Conservation (phyloP, 352 stramenopile species). For the Thalassiosira livingstoniorum region DNA sequence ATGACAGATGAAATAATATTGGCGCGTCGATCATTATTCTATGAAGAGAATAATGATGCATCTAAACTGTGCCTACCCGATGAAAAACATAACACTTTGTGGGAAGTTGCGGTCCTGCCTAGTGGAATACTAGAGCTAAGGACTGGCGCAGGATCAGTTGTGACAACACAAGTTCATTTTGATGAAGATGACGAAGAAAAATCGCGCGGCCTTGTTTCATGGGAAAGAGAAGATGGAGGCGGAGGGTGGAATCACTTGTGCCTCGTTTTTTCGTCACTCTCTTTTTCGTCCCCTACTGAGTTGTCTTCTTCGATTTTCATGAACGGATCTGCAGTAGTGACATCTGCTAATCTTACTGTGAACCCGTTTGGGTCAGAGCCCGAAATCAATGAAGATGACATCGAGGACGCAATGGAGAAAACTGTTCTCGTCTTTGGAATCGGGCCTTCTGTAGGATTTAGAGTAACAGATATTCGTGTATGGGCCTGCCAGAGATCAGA, state of each 20-base stretch:
- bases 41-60: constrained; percentile 69
- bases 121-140: constrained; percentile 83
- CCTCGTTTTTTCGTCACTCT: constrained; percentile 70
- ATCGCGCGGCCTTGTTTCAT: constrained; percentile 64
- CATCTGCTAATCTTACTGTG: constrained; percentile 38
- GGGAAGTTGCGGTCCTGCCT: constrained; percentile 80
- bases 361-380: constrained; percentile 60
- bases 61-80: constrained; percentile 75
- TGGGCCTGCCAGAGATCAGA: constrained; percentile 79
- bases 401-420: constrained; percentile 80
- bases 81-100: constrained; percentile 76
- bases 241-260: constrained; percentile 86
- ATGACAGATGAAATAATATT: constrained; percentile 79
- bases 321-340: constrained; percentile 67
- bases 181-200: constrained; percentile 52
- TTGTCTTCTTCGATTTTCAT: constrained; percentile 71
- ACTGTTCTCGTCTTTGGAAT: constrained; percentile 80
- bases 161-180: constrained; percentile 51
- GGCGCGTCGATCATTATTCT: constrained; percentile 65
- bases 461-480: constrained; percentile 82
- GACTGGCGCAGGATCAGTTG: constrained; percentile 69
- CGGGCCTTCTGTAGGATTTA: constrained; percentile 66
- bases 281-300: constrained; percentile 48
- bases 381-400: constrained; percentile 59
- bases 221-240: constrained; percentile 63